These are phyloP conservation scores for Kwoniella europaea DNA, from an alignment of 768 basidiomycete genomes.

Conservation along the genomic window DNA sequence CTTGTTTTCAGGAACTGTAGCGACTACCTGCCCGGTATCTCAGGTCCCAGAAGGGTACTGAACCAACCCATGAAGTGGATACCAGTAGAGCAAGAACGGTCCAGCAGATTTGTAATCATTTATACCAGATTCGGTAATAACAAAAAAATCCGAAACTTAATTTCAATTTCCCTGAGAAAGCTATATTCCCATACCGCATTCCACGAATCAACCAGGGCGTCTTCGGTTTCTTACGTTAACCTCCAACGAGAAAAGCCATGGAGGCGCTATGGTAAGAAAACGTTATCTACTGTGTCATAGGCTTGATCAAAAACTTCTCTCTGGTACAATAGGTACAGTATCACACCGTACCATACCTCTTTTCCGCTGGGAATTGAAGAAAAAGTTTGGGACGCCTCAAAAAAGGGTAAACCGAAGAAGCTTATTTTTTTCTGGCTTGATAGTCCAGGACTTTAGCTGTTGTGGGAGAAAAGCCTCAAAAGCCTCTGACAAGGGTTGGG, in stretches of 20 bases:
- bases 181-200: too few relatives aligned
- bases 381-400: not conserved
- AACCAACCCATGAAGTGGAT: too few relatives aligned
- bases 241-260: not conserved
- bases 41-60: too few relatives aligned
- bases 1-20: slow-evolving; percentile 6
- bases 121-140: not conserved
- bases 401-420: slow-evolving; percentile 4
- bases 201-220: too few relatives aligned
- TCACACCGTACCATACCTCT: too few relatives aligned
- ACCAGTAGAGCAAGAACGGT: too few relatives aligned
- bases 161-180: not conserved
- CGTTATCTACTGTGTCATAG: not conserved
- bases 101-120: too few relatives aligned
- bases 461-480: too few relatives aligned
- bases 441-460: not conserved
- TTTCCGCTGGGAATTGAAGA: not conserved
- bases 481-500: too few relatives aligned
- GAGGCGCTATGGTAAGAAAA: not conserved
- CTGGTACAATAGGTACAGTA: not conserved
- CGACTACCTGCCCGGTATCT: not conserved
- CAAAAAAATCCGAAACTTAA: not conserved
- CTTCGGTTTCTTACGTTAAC: not conserved
- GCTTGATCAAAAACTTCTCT: not conserved
- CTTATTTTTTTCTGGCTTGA: not conserved